These are phyloP conservation scores for Torulaspora globosa DNA, from an alignment of 1,139 yeast genomes.

Conservation along the genomic window DNA sequence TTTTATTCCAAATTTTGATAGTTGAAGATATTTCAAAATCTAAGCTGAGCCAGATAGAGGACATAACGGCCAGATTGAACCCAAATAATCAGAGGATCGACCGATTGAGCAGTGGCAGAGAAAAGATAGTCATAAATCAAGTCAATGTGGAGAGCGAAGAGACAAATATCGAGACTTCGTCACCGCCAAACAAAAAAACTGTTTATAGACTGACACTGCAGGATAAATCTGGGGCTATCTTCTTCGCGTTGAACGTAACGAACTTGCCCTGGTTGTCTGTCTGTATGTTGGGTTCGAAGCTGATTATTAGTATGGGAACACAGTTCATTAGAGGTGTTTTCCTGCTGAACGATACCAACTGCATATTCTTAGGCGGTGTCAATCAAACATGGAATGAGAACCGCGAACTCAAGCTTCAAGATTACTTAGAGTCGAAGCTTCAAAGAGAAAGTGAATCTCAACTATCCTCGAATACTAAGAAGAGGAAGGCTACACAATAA, in stretches of 20 bases:
- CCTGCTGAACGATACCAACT: constrained; percentile 22
- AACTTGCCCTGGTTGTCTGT: constrained; percentile 27
- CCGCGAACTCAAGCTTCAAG: constrained; percentile 29
- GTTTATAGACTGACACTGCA: constrained; percentile 41
- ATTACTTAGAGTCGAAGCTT: constrained; percentile 30
- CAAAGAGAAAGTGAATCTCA: constrained; percentile 16
- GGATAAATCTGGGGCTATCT: constrained; percentile 38
- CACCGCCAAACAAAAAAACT: constrained; percentile 9
- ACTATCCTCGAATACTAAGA: constrained; percentile 11
- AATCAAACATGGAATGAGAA: constrained; percentile 34
- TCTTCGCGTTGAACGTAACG: constrained; percentile 39
- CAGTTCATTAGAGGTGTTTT: constrained; percentile 33
- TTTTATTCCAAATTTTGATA: constrained; percentile 42
- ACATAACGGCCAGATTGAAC: constrained; percentile 29
- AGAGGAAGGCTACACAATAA: constrained; percentile 17
- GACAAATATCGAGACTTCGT: constrained; percentile 19
- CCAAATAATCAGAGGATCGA: constrained; percentile 35
- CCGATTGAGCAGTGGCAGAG: constrained; percentile 20
- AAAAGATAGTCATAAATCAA: constrained; percentile 21
- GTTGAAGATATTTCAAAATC: constrained; percentile 40
- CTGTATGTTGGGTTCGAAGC: constrained; percentile 34
- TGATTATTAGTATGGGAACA: constrained; percentile 28
- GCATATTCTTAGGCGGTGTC: constrained; percentile 31
- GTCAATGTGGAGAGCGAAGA: constrained; percentile 22
- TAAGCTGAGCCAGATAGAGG: constrained; percentile 38